Evolutionary conservation across 139 green algal species (phyloP).

Genomic region (Closterium sp.): DNA sequence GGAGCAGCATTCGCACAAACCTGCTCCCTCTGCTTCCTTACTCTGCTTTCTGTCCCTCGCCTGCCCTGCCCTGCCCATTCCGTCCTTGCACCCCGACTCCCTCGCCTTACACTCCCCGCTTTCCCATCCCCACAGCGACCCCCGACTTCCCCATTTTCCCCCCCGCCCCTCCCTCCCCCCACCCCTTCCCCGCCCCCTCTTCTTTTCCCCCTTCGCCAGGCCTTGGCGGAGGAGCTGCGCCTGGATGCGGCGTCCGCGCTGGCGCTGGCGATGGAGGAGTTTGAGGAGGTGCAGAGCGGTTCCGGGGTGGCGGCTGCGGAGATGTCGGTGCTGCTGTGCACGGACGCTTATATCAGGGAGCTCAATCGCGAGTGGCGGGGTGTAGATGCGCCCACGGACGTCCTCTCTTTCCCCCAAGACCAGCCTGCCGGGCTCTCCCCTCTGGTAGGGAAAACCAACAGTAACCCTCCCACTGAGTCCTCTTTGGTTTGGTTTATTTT

Average conservation of each 20-base stretch:
- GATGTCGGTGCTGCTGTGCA: slow-evolving; percentile 43
- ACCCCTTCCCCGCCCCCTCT: neutral
- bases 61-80: too few species aligned
- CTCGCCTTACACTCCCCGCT: too few species aligned
- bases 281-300: slow-evolving; percentile 33
- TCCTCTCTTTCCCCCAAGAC: slow-evolving; percentile 88
- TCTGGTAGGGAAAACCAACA: neutral
- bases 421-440: slow-evolving; percentile 49
- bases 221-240: slow-evolving; percentile 29
- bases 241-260: slow-evolving; percentile 2
- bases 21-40: too few species aligned
- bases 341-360: slow-evolving; percentile 44
- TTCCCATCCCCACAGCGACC: too few species aligned
- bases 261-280: slow-evolving; percentile 13
- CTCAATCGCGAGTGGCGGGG: slow-evolving; percentile 79
- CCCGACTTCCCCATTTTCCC: too few species aligned
- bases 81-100: too few species aligned
- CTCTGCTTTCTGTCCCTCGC: too few species aligned
- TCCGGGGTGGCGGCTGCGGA: neutral
- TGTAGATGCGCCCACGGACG: slow-evolving; percentile 82
- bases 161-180: too few species aligned
- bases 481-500: neutral
- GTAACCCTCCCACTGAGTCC: neutral
- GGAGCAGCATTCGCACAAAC: too few species aligned
- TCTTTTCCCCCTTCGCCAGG: neutral